Conservation (phyloP, 2,329 filamentous ascomycete species). For the Zymoseptoria tritici region DNA sequence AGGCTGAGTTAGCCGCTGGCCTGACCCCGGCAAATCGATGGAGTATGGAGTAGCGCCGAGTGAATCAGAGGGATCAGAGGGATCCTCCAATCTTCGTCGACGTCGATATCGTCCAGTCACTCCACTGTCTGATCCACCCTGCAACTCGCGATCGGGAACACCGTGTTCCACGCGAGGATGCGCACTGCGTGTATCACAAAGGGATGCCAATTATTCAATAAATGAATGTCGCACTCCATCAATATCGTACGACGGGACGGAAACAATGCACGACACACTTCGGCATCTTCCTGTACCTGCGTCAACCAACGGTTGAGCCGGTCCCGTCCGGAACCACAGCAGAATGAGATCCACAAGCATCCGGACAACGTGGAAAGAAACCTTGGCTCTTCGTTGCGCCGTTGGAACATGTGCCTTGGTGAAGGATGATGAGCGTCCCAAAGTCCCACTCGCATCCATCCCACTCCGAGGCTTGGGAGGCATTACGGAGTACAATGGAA, state of each 20-base stretch:
- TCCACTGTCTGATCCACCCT: not conserved
- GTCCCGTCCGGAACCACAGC: not conserved
- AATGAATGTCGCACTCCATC: too few species aligned
- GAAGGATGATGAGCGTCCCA: too few species aligned
- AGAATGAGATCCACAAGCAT: not conserved
- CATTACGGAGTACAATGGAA: not conserved
- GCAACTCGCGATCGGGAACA: not conserved
- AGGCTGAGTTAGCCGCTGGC: not conserved
- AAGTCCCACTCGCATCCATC: too few species aligned
- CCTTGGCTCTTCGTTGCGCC: not conserved
- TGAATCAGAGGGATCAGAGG: too few species aligned
- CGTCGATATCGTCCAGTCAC: too few species aligned
- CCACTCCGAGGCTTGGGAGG: too few species aligned
- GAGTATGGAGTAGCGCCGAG: too few species aligned
- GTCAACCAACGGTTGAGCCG: not conserved
- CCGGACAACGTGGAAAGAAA: not conserved
- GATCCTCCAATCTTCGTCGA: too few species aligned
- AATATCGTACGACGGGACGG: too few species aligned
- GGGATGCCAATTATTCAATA: too few species aligned
- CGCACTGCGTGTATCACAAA: not conserved
- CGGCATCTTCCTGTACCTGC: not conserved
- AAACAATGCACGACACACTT: not conserved
- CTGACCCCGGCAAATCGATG: not conserved
- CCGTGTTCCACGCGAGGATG: too few species aligned
- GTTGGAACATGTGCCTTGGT: not conserved